Base-by-base conservation (phyloP, 805 yeast species). In the Ogataea naganishii region DNA sequence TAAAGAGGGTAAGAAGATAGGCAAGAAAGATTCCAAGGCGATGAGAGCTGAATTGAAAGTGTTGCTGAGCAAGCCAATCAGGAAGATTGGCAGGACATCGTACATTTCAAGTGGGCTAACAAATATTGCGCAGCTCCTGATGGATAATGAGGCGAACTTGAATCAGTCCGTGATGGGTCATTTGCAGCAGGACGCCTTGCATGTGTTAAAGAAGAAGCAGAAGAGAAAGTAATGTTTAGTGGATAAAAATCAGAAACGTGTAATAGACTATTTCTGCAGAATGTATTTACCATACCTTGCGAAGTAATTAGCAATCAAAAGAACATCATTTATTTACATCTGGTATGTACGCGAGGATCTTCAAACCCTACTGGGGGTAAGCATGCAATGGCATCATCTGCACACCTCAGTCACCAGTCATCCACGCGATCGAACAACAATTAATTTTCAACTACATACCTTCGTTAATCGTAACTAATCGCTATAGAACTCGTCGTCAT, bases 401-500 rank as follows among this genome's bases (percentile, higher is more conserved):
- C n/a, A n/a, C n/a, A n/a, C n/a, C n/a, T n/a, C n/a, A n/a, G n/a
- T n/a, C n/a, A n/a, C n/a, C n/a, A n/a, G n/a, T n/a, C n/a, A n/a
- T n/a, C n/a, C n/a, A n/a, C n/a, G n/a, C n/a, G n/a, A n/a, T n/a
- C n/a, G n/a, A n/a, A n/a, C n/a, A n/a, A n/a, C n/a, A n/a, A n/a
- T n/a, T n/a, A n/a, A n/a, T n/a, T n/a, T n/a, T n/a, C n/a, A n/a
- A n/a, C n/a, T n/a, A n/a, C n/a, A n/a, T n/a, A n/a, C n/a, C n/a
- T n/a, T n/a, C n/a, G n/a, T n/a, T n/a, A n/a, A n/a, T n/a, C n/a
- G n/a, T n/a, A 31, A 56, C 30, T 56, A 60, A 56, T 66, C 75
- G 47, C 68, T 69, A 49, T 74, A 80, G 58, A 76, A 86, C 58
- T 76, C 86, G 57, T 84, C 94, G 57, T 84, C 94, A 51, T 88